phyloP scores from a whole-genome alignment of 2,329 filamentous ascomycete genomes.

The Hypoxylon sp. region DNA sequence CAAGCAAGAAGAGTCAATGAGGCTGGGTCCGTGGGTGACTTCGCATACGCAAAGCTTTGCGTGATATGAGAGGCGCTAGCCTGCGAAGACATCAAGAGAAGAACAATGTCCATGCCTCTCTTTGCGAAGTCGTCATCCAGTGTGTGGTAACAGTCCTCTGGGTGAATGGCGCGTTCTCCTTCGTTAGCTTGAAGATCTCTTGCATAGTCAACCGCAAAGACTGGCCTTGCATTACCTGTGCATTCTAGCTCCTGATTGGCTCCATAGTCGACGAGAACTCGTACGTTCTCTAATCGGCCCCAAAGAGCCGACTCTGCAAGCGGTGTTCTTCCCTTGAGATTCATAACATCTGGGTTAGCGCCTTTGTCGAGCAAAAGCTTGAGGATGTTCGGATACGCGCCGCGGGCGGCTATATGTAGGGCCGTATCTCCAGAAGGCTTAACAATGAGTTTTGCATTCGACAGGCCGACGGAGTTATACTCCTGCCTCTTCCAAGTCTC shows the following conservation, averaged over 20 bases:
- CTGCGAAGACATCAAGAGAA: neutral
- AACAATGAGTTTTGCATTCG: neutral
- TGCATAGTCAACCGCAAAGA: slow-evolving; percentile 12
- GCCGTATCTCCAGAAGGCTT: slow-evolving; percentile 2
- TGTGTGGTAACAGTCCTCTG: neutral
- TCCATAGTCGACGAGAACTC: slow-evolving; percentile 10
- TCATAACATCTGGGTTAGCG: slow-evolving; percentile 9
- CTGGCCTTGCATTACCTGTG: neutral
- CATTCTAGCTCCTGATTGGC: slow-evolving; percentile 11
- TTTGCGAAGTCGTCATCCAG: neutral
- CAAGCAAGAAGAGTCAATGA: neutral
- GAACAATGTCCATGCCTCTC: neutral
- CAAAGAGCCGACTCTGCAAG: slow-evolving; percentile 18
- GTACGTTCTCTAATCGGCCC: slow-evolving; percentile 11
- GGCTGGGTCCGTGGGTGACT: neutral
- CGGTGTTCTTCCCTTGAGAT: slow-evolving; percentile 10
- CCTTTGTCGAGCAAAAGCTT: slow-evolving; percentile 16
- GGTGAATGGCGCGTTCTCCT: neutral
- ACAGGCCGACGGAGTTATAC: neutral
- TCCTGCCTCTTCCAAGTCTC: neutral
- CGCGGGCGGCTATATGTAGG: slow-evolving; percentile 20
- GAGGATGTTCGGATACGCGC: slow-evolving; percentile 8
- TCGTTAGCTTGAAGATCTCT: neutral
- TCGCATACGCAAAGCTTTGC: neutral
- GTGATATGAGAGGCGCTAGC: neutral